Conservation (phyloP, 768 basidiomycete species). For the Kwoniella dejecticola region DNA sequence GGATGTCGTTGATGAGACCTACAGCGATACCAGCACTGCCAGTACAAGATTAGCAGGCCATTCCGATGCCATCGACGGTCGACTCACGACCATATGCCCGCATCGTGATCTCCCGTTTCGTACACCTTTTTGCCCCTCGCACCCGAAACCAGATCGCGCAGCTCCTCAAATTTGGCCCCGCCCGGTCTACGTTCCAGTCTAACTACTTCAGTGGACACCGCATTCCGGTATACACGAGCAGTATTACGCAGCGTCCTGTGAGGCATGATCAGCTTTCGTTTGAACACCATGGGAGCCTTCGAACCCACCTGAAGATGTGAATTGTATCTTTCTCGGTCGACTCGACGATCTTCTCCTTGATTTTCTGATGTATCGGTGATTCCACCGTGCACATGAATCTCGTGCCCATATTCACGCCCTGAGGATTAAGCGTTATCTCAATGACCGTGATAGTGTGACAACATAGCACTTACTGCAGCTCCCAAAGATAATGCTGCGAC, state of each 20-base stretch:
- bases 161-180: constrained; percentile 83
- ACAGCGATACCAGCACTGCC: constrained; percentile 53
- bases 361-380: constrained; percentile 81
- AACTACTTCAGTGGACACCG: constrained; percentile 81
- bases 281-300: background rate
- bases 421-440: background rate
- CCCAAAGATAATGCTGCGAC: constrained; percentile 80
- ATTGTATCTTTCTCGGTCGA: constrained; percentile 76
- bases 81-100: constrained; percentile 73
- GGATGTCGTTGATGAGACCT: constrained; percentile 72
- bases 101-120: constrained; percentile 80
- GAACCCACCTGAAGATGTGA: constrained; percentile 74
- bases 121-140: constrained; percentile 56
- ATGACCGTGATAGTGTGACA: too few relatives aligned
- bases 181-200: constrained; percentile 74
- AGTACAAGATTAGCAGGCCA: background rate
- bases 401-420: constrained; percentile 89
- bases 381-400: constrained; percentile 92
- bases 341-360: constrained; percentile 85
- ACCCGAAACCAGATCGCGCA: constrained; percentile 64
- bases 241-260: constrained; percentile 36
- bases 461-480: constrained; percentile 67
- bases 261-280: background rate
- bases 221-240: constrained; percentile 60
- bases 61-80: too few relatives aligned